Base-by-base conservation (phyloP, 495 filamentous ascomycete species). In the Apodospora peruviana region DNA sequence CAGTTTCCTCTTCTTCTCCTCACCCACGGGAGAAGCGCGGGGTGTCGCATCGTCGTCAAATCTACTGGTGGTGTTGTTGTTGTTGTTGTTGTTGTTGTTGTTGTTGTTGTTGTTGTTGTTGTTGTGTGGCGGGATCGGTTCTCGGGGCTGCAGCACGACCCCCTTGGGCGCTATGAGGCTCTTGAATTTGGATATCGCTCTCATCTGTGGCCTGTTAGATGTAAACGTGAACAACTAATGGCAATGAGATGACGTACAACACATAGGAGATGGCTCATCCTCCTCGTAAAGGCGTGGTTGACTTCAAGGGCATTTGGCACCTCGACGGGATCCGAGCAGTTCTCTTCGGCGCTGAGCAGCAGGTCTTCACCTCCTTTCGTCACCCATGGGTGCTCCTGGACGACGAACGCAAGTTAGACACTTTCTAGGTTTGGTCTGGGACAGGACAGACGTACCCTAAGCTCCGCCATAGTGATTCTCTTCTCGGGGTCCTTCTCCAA, bases 301-400 rank as follows among this genome's bases (percentile, higher is more conserved):
- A 95, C 79, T 65, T 98, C 93, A 45, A 89, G 86, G 43, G 90
- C 82, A 23, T 90, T 97, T 2, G 93, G 91, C 5, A 79, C 72
- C 32, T 86, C 84, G 19, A 97, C 75, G 8, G 87, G 67, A 48
- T 90, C 78, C 16, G 87, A 78, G 12, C 86, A 95, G 58, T 98
- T 98, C 64, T 97, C 91, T 43, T 90, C 82, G 20, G 76, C 75
- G 19, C 90, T 75, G 25, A 98, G 75, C 12, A 98, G 69, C 47
- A 84, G 84, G 66, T 98, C 93, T 23, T 74, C 74, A 19, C 90
- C 91, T 36, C 77, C 67, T 55, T 81, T 86, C 5, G 93, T 98
- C 9, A 97, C 91, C 93, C 93, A 98, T 4, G 89, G 84, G 62
- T 98, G 93, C 59, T 88, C 78, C 91, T 96, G 56, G 10, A 18